Evolutionary conservation across 495 filamentous ascomycete genomes (phyloP), one percentile per base, ranked within the genome.

Genomic region (Aspergillus egyptiacus): DNA sequence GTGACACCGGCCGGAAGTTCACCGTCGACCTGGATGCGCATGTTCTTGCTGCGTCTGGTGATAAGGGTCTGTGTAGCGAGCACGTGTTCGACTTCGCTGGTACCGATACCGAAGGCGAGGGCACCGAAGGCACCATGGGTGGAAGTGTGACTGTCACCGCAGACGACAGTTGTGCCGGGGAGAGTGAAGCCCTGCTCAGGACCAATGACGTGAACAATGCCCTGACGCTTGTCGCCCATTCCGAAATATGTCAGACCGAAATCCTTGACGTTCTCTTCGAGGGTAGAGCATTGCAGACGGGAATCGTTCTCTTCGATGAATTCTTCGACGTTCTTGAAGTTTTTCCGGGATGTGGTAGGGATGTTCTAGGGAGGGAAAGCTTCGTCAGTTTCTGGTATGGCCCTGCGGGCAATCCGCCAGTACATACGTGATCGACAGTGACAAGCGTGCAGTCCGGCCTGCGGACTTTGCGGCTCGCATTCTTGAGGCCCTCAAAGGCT

Each of bases 131-230:
- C 93, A 58, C 93, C 93, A 72, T 98, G 91, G 30, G 93, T 98
- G 17, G 91, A 96, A 9, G 93, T 98, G 68, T 98, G 93, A 52
- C 85, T 91, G 77, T 98, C 93, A 60, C 93, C 93, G 63, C 93
- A 98, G 52, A 98, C 93, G 22, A 98, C 86, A 14, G 93, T 98
- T 28, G 93, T 96, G 49, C 91, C 93, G 7, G 93, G 93, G 14
- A 98, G 85, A 30, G 93, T 98, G 76, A 98, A 98, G 52, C 93
- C 93, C 67, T 98, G 93, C 76, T 98, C 93, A 32, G 93, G 93
- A n/a, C 93, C 93, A 57, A 98, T 96, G 61, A 98, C 86, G 68
- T 98, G 93, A 33, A 98, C 93, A 62, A 98, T 98, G 56, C 93
- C 93, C 73, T 98, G 93, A 24, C 93, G 80, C 75, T 95, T 95